These are phyloP conservation scores for Volvariella surrecta DNA, from an alignment of 1,284 basidiomycete genomes.

Conservation along the genomic window DNA sequence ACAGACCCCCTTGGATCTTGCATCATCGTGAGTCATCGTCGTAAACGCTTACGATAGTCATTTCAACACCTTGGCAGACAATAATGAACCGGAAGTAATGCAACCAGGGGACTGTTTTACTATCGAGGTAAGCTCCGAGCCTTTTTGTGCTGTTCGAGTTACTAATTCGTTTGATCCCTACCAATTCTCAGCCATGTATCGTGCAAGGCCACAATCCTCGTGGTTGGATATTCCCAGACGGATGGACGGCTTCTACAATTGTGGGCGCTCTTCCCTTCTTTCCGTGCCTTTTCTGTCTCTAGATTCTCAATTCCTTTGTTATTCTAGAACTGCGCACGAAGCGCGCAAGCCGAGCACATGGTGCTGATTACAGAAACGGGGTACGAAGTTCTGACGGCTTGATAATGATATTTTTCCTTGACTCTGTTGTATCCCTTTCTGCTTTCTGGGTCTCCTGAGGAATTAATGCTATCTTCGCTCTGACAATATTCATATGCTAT, in stretches of 20 bases:
- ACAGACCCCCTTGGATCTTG: conserved; percentile 78
- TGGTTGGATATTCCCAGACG: conserved; percentile 78
- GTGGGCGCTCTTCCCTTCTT: conserved; percentile 23
- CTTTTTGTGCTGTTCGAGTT: not conserved
- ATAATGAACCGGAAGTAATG: conserved; percentile 76
- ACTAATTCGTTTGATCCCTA: not conserved
- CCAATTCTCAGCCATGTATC: conserved; percentile 53
- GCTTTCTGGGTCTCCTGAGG: too few relatives aligned
- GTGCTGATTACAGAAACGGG: conserved; percentile 74
- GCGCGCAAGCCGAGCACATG: conserved; percentile 85
- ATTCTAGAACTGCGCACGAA: conserved; percentile 63
- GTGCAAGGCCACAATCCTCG: conserved; percentile 63
- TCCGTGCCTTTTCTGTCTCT: not conserved
- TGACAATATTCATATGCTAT: too few relatives aligned
- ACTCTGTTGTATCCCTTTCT: too few relatives aligned
- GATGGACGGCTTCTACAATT: conserved; percentile 82
- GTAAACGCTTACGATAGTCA: conserved; percentile 1
- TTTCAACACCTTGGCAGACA: conserved; percentile 34
- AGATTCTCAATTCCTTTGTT: conserved; percentile 1
- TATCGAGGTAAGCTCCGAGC: conserved; percentile 51
- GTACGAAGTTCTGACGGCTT: conserved; percentile 31
- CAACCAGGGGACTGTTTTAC: conserved; percentile 81
- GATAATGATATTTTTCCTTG: too few relatives aligned
- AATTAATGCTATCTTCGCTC: too few relatives aligned
- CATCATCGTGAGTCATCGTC: conserved; percentile 35